These are phyloP conservation scores for Eutrema japonicum DNA, from an alignment of 345 rosid species.

Conservation along the genomic window DNA sequence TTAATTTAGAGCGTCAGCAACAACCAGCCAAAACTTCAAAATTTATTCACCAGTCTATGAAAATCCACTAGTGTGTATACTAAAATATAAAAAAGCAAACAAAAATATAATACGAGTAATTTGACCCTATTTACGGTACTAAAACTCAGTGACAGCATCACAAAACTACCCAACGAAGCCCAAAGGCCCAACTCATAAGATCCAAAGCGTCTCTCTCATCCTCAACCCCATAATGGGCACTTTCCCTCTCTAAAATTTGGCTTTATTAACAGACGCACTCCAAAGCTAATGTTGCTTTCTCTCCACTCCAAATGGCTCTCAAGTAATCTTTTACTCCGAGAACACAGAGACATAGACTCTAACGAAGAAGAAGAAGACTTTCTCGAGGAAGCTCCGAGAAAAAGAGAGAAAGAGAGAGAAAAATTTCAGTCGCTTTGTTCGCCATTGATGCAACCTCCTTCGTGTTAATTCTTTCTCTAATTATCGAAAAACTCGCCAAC, in stretches of 20 bases:
- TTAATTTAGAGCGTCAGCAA: too few species aligned
- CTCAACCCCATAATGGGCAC: slow-evolving; percentile 7
- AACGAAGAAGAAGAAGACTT: slow-evolving; percentile 21
- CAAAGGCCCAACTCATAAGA: slow-evolving; percentile 35
- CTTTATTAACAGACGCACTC: slow-evolving; percentile 45
- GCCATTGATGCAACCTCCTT: slow-evolving; percentile 30
- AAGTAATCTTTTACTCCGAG: slow-evolving; percentile 14
- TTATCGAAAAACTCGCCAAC: not conserved
- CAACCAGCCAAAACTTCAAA: too few species aligned
- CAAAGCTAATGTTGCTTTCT: slow-evolving; percentile 44
- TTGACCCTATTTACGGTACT: not conserved
- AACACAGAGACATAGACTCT: slow-evolving; percentile 13
- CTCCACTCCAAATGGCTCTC: slow-evolving; percentile 39
- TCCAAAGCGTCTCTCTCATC: slow-evolving; percentile 13
- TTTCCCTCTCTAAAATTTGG: slow-evolving; percentile 26
- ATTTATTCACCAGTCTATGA: too few species aligned
- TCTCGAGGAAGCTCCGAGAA: not conserved
- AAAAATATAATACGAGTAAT: not conserved
- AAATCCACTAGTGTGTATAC: too few species aligned
- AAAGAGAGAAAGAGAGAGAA: not conserved
- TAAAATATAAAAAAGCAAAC: too few species aligned
- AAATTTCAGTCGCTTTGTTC: slow-evolving; percentile 5
- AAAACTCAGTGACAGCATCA: not conserved
- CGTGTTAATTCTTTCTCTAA: not conserved
- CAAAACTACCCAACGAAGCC: slow-evolving; percentile 21